Evolutionary conservation across 169 alveolate genomes (phyloP).

Genomic region (Neospora caninum): DNA sequence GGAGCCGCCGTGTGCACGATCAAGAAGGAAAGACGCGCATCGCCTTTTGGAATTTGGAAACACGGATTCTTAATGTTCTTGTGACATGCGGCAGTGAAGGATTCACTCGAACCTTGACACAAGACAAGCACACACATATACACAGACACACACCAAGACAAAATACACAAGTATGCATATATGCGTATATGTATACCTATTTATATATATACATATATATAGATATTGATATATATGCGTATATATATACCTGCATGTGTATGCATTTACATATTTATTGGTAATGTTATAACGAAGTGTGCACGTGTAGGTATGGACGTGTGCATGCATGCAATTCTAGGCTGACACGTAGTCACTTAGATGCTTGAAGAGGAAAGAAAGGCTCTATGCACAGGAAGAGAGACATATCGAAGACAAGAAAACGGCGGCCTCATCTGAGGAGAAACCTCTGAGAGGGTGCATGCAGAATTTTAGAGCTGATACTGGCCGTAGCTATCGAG

Average conservation of each 20-base stretch:
- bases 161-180: background rate
- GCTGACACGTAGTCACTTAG: too few species aligned
- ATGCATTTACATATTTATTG: background rate
- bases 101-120: conserved; percentile 63
- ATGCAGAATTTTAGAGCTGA: too few species aligned
- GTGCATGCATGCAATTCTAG: background rate
- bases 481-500: too few species aligned
- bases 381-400: too few species aligned
- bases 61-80: conserved; percentile 66
- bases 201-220: background rate
- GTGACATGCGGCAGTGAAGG: conserved; percentile 73
- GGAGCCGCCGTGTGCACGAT: conserved; percentile 75
- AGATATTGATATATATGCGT: background rate
- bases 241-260: background rate
- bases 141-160: background rate
- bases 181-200: background rate
- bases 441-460: too few species aligned
- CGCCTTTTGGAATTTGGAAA: conserved; percentile 73
- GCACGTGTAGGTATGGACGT: background rate
- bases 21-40: conserved; percentile 58
- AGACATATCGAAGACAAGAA: too few species aligned
- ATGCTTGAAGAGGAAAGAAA: too few species aligned
- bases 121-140: background rate
- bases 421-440: too few species aligned
- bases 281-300: background rate